Percentiles rank a stretch among this genome's conserved stretches.
Conservation (phyloP, 179 eudicot species). For the Camellia oleifera region DNA sequence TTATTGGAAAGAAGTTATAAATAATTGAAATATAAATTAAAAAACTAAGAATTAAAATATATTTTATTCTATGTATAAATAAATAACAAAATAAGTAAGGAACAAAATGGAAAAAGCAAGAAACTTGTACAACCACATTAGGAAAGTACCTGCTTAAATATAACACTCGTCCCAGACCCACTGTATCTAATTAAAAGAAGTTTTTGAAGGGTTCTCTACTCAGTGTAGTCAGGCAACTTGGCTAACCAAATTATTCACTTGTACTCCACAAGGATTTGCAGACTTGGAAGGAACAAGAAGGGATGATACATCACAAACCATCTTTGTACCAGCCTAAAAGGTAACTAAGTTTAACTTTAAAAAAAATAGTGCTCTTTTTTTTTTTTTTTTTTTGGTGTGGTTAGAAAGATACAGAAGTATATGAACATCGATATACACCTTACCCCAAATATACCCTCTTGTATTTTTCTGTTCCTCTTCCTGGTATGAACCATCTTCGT, state of each 20-base stretch:
- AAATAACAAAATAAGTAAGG: too few species aligned
- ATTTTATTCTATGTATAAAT: too few species aligned
- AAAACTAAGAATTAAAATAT: too few species aligned
- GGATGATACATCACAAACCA: too few species aligned
- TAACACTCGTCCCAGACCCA: slow-evolving; percentile 92
- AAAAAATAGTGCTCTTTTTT: too few species aligned
- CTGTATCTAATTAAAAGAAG: slow-evolving; percentile 73
- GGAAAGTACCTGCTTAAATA: slow-evolving; percentile 84
- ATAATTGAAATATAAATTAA: too few species aligned
- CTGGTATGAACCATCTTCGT: slow-evolving; percentile 98
- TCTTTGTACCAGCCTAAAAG: too few species aligned
- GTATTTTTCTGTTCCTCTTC: slow-evolving; percentile 99
- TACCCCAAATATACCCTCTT: slow-evolving; percentile 97
- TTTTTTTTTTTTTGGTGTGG: background rate
- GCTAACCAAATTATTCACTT: slow-evolving; percentile 41
- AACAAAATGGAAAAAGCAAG: too few species aligned
- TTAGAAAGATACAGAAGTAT: background rate
- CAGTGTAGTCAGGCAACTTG: slow-evolving; percentile 62
- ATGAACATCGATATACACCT: slow-evolving; percentile 45
- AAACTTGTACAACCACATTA: too few species aligned
- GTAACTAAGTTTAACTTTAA: too few species aligned
- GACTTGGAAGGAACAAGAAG: too few species aligned
- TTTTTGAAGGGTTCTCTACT: slow-evolving; percentile 63
- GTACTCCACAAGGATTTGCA: slow-evolving; percentile 27
- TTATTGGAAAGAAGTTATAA: too few species aligned